Evolutionary conservation across 2,329 filamentous ascomycete species (phyloP), one percentile per base, ranked within the genome.

Genomic region (Epichloe aotearoae): DNA sequence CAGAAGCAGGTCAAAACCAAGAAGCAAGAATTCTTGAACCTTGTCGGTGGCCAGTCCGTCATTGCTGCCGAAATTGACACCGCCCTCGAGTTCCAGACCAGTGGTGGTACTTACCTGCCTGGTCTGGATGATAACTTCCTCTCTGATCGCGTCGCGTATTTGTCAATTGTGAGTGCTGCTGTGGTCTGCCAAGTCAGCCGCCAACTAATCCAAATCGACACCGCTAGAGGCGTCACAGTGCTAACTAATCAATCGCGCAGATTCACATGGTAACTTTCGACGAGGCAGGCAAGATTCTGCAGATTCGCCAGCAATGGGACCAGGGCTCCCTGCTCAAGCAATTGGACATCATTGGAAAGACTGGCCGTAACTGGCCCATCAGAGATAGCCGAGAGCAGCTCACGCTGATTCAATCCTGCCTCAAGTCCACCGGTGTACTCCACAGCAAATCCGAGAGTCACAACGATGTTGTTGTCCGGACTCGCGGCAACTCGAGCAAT

Each of bases 41-140:
- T 79, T 26, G 76, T 97, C 49, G 86, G 95, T 64, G 82, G 82
- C 54, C 66, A 74, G 51, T 77, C 81, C 66, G 79, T 81, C 43
- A 69, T 94, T 57, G 90, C 95, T 64, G 74, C 90, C 51, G 90
- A 97, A 68, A 74, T 89, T 46, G 85, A 95, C 62, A 93, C 88
- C 23, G 82, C 81, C 2, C 69, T 97, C 46, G 85, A 94, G 64
- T 96, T 98, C 66, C 65, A 83, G 51, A 81, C 76, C 55, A 83
- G 85, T 56, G 93, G 91, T 57, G 91, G 89, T 56, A 78, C 84
- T 56, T 97, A 93, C 70, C 77, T 97, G 51, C 91, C 91, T 5
- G 82, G 82, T 46, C 74, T 98, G 46, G 91, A 97, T 62, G 89
- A 96, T 73, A 96, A 96, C 72, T 95, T 97, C 66, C 71, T 98